Evolutionary conservation across 805 yeast genomes (phyloP).

Genomic region (Nakazawaea pomicola): DNA sequence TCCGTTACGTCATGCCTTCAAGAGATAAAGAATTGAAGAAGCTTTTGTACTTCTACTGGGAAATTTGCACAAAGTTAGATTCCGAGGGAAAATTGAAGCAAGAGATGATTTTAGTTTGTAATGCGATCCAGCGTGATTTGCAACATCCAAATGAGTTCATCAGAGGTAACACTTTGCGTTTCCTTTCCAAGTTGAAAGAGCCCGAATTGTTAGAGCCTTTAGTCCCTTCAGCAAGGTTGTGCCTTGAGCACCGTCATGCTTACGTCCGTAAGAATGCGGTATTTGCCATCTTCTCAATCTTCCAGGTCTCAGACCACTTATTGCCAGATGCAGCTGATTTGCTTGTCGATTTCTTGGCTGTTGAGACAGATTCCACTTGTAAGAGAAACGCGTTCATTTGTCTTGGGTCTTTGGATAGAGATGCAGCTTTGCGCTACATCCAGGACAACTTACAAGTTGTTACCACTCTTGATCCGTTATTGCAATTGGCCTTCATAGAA

Average conservation of each 20-base stretch:
- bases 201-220: constrained; percentile 92
- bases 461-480: constrained; percentile 67
- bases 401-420: constrained; percentile 76
- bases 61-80: constrained; percentile 90
- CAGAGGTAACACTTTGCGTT: constrained; percentile 92
- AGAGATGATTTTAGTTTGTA: constrained; percentile 97
- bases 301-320: constrained; percentile 76
- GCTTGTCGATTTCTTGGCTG: constrained; percentile 62
- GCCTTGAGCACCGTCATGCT: constrained; percentile 95
- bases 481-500: constrained; percentile 88
- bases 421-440: constrained; percentile 75
- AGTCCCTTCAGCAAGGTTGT: constrained; percentile 86
- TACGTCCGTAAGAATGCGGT: constrained; percentile 97
- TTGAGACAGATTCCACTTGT: constrained; percentile 90
- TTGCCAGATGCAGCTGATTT: constrained; percentile 95
- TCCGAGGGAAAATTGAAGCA: constrained; percentile 88
- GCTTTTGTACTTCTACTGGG: constrained; percentile 94
- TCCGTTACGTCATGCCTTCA: constrained; percentile 96
- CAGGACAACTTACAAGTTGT: constrained; percentile 62
- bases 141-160: constrained; percentile 98
- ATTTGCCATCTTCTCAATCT: constrained; percentile 81
- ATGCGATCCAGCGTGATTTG: constrained; percentile 94
- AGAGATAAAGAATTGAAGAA: constrained; percentile 87
- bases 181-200: constrained; percentile 84
- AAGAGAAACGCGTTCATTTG: constrained; percentile 93